phyloP scores from a whole-genome alignment of 108 stramenopile species.

The Skeletonema menzelii region DNA sequence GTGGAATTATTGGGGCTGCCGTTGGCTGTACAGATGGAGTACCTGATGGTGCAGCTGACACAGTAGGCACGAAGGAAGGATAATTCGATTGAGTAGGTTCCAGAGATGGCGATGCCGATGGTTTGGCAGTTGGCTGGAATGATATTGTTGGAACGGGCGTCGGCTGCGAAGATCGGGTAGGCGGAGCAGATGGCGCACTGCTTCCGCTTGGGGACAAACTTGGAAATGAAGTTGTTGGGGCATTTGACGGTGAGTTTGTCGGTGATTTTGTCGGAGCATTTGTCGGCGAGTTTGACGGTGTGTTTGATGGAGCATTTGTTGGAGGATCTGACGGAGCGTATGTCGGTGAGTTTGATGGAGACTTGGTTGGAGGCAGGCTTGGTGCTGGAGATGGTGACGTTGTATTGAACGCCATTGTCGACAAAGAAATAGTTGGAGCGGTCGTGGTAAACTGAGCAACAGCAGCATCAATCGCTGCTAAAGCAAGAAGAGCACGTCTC shows the following conservation, averaged over 20 bases:
- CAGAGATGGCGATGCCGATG: background rate
- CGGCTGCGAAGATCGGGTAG: background rate
- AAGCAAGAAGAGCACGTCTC: background rate
- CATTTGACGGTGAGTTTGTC: background rate
- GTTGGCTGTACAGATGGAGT: background rate
- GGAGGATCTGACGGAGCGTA: no score
- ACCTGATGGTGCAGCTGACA: background rate
- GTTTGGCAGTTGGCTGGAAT: background rate
- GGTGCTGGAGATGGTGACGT: no score
- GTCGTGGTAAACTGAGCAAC: background rate
- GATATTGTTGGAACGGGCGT: background rate
- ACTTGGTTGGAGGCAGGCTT: background rate
- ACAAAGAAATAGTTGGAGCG: background rate
- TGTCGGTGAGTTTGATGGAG: no score
- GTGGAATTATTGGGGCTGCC: background rate
- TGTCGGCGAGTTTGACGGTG: background rate
- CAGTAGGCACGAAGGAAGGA: background rate
- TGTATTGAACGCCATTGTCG: no score
- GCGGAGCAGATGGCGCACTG: background rate
- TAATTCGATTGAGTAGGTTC: background rate
- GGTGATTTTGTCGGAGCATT: background rate
- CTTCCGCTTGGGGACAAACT: background rate
- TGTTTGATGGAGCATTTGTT: background rate
- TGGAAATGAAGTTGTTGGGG: background rate
- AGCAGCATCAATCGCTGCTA: background rate